phyloP scores from a whole-genome alignment of 2,329 filamentous ascomycete genomes.

The Fusarium clavum region DNA sequence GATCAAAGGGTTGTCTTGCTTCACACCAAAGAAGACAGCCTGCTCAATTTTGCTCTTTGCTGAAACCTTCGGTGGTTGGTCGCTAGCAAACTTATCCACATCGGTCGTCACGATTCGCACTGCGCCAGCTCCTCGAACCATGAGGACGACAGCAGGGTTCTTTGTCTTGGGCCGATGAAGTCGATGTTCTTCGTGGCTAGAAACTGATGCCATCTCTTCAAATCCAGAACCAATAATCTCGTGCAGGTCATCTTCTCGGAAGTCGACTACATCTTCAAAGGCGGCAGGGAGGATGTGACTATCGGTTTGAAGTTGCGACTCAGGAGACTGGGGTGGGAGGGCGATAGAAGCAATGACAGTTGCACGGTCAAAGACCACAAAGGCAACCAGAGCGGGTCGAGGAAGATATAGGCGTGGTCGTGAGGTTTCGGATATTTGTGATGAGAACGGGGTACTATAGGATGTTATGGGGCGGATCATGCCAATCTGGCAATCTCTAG shows the following conservation, averaged over 20 bases:
- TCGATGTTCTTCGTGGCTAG: conserved; percentile 59
- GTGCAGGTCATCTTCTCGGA: conserved; percentile 73
- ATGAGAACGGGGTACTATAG: conserved; percentile 66
- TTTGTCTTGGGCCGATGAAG: conserved; percentile 67
- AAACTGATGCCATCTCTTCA: conserved; percentile 63
- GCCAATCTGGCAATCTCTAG: conserved; percentile 66
- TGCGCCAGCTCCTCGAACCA: conserved; percentile 72
- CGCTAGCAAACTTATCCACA: conserved; percentile 69
- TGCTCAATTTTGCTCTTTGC: conserved; percentile 93
- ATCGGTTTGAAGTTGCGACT: conserved; percentile 78
- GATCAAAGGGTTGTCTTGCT: conserved; percentile 86
- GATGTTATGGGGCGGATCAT: conserved; percentile 76
- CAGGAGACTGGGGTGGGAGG: conserved; percentile 75
- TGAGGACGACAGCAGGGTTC: conserved; percentile 70
- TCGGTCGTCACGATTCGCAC: conserved; percentile 70
- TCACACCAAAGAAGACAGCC: conserved; percentile 89
- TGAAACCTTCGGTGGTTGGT: conserved; percentile 72
- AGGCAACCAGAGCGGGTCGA: conserved; percentile 81
- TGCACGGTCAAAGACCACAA: conserved; percentile 82
- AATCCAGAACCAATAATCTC: conserved; percentile 73
- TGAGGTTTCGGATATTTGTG: conserved; percentile 49
- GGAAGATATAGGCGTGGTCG: conserved; percentile 81
- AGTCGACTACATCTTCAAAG: conserved; percentile 89
- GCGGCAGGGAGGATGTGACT: conserved; percentile 71
- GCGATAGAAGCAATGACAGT: conserved; percentile 81